Base-by-base conservation (phyloP, 192 early-diverging fungal genomes). In the Funneliformis mosseae region DNA sequence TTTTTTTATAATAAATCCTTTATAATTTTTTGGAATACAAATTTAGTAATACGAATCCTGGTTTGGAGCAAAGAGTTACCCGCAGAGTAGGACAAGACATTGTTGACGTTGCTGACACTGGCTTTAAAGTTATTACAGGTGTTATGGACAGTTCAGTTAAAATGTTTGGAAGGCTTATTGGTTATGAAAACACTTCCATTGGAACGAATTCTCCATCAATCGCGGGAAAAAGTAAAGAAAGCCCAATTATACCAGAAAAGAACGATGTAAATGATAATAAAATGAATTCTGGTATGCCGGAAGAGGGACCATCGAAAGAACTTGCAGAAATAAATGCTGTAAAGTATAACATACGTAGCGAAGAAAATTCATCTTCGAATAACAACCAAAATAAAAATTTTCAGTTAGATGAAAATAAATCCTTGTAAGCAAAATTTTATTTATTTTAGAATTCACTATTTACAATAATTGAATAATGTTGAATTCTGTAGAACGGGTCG, bases 81-180 rank as follows among this genome's bases (percentile, higher is more conserved):
- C 62, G 77, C 28, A 78, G 25, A 45, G 66, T 78, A 33, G 77
- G 77, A 25, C 66, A 78, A 45, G 77, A 68, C n/a, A 28, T 68
- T 45, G 76, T 64, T 42, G 76, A 21, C 8, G 76, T 28, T 16
- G 77, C 77, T 14, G 77, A 68, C 9, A 78, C 21, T 68, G 23
- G 77, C 33, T 21, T 78, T 16, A 64, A 68, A 50, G 66, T 68
- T 64, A 68, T 78, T 21, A 78, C 77, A 33, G 77, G 46, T 21
- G 64, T 68, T 21, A 28, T 68, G 25, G 77, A 78, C 68, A 25
- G 39, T 38, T 78, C 77, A 21, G 66, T 67, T 67, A 78, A 78
- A 39, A 42, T 68, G 27, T 28, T 78, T 46, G 77, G 77, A 41
- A 45, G 77, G 18, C 33, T 78, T n/a, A 38, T 78, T 33, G 77